Evolutionary conservation across 495 filamentous ascomycete genomes (phyloP).

Genomic region (Trichodelitschia bisporula): DNA sequence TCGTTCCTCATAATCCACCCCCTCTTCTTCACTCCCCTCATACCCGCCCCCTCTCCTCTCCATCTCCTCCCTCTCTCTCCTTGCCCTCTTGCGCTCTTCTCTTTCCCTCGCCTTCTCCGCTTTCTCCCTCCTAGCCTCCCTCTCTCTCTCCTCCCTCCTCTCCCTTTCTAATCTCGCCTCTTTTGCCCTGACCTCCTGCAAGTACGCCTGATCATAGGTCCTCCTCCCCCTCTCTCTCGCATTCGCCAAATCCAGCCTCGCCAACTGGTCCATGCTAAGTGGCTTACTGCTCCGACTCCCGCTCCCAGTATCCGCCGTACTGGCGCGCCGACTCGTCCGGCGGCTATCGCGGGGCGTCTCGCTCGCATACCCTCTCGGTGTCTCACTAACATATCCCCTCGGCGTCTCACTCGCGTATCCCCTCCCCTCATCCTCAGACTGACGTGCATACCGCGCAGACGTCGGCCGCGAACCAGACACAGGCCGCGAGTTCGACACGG

Average conservation of each 20-base stretch:
- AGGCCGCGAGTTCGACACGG: conserved; percentile 5
- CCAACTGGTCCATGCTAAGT: conserved; percentile 13
- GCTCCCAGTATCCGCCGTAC: not conserved
- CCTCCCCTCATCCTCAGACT: not conserved
- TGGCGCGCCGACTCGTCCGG: conserved; percentile 1
- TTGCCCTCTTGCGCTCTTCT: conserved; percentile 10
- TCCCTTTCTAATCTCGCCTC: conserved; percentile 9
- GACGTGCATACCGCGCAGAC: not conserved
- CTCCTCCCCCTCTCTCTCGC: conserved; percentile 15
- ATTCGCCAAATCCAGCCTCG: conserved; percentile 16
- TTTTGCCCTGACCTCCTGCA: conserved; percentile 9
- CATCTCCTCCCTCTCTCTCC: not conserved
- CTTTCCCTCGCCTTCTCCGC: conserved; percentile 7
- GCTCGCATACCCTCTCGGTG: not conserved
- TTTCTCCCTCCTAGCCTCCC: conserved; percentile 14
- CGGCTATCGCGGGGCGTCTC: not conserved
- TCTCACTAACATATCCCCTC: not conserved
- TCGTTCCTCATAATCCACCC: conserved; percentile 4
- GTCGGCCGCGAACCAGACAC: not conserved
- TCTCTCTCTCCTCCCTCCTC: conserved; percentile 9
- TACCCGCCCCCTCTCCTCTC: conserved; percentile 1
- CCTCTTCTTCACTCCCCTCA: conserved; percentile 4
- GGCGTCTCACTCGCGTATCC: not conserved
- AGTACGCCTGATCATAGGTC: conserved; percentile 11
- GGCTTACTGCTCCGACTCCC: conserved; percentile 6